Base-by-base conservation (phyloP, 2,329 filamentous ascomycete genomes). In the Diplodia corticola region DNA sequence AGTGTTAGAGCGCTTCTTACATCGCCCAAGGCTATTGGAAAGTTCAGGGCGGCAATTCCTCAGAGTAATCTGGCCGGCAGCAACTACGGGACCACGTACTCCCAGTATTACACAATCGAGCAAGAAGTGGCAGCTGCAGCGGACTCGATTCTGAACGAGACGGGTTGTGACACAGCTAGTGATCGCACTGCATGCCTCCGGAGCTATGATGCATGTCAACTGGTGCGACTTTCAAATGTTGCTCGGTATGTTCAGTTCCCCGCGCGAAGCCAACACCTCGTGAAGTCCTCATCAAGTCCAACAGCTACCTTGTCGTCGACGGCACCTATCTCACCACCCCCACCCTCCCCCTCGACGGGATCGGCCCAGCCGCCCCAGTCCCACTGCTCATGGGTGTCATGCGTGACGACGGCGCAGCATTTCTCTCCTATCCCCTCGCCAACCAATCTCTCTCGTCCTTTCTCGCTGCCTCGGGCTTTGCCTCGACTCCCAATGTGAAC, bases 1-100 rank as follows among this genome's bases (percentile, higher is more conserved):
- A 74, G 72, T 37, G 81, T 85, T 2, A 77, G 83, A 50, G 82
- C 81, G 12, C 69, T 85, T 61, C 77, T 85, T 69, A 82, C 81
- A 3, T 83, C 81, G 3, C 82, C 83, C 1, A 77, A 79, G 64
- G 80, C 82, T 1, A 73, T 73, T 3, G 80, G 80, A 17, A 82
- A 83, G 69, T 85, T 85, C 68, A 76, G 79, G 1, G 79, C 73
- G 5, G 84, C 83, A 2, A 81, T 85, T 55, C 69, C 76, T 61
- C 68, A 71, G 68, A 73, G 71, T 63, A 73, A 70, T 46, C 71
- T 69, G 35, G 70, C 67, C 26, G 73, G 73, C 1, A 46, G 63
- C 6, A 69, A 68, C 5, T 73, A 72, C 63, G 72, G 70, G 3
- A 68, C 70, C 1, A 67, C 69, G 0, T 76, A 71, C 61, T 70